phyloP scores from a whole-genome alignment of 1,139 yeast species.

The Kurtzmaniella natalensis region DNA sequence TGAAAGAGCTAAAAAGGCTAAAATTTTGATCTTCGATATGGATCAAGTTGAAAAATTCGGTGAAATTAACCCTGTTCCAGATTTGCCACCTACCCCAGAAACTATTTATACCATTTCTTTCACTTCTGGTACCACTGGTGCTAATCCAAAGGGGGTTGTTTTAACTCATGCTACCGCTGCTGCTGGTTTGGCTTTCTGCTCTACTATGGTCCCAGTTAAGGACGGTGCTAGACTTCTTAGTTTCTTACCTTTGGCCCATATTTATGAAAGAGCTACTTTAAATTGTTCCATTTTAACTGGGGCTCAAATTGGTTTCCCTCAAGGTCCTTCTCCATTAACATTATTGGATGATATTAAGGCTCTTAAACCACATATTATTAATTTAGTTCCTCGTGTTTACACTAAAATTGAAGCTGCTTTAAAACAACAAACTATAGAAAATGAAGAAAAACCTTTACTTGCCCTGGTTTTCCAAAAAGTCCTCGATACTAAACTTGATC shows the following conservation, averaged over 20 bases:
- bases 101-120: constrained; percentile 36
- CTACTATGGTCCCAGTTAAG: constrained; percentile 11
- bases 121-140: constrained; percentile 42
- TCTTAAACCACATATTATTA: constrained; percentile 31
- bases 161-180: constrained; percentile 28
- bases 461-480: constrained; percentile 25
- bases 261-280: constrained; percentile 47
- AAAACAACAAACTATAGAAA: constrained; percentile 39
- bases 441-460: constrained; percentile 34
- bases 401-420: constrained; percentile 43
- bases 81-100: constrained; percentile 24
- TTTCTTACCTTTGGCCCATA: constrained; percentile 47
- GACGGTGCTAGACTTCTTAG: constrained; percentile 15
- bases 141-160: constrained; percentile 38
- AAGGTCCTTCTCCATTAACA: constrained; percentile 31
- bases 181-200: constrained; percentile 22
- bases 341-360: constrained; percentile 34
- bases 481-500: constrained; percentile 26
- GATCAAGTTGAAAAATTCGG: constrained; percentile 28
- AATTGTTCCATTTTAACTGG: constrained; percentile 22
- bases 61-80: constrained; percentile 18
- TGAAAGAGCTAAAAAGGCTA: constrained; percentile 18
- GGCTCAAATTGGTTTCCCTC: constrained; percentile 38
- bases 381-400: constrained; percentile 37
- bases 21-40: constrained; percentile 27